Base-by-base conservation (phyloP, 441 rosid species). In the Corymbia citriodora region DNA sequence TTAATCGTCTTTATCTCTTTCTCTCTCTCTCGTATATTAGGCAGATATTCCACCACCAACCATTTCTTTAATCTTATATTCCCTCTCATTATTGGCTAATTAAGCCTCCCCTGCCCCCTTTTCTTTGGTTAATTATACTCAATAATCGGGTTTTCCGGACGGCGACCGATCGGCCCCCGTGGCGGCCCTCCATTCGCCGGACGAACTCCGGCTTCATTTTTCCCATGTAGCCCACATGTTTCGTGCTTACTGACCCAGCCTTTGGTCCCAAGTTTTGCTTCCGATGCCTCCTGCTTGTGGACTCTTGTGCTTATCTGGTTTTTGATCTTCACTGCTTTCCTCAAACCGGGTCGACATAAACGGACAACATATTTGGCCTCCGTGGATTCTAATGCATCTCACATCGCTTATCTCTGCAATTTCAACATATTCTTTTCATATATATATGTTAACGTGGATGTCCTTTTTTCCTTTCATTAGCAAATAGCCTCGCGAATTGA, bases 351-450 rank as follows among this genome's bases (percentile, higher is more conserved):
- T 27, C 14, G 3, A 61, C 31, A 13, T 13, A 61, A 27, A 27
- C 5, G 2, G 17, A 61, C 12, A 61, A 29, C 1, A 4, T 29
- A 2, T 12, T 1, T 4, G 70, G 12, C 31, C 3, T 63, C 6
- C 15, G 29, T 27, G 16, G 9, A 2, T 63, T 12, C 29, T 29
- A 12, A 63, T 29, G 31, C 7, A 6, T 63, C 33, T 1, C 36
- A 16, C 5, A 16, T 9, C 21, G 2, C 45, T 68, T 5, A 5
- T 68, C 0, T 1, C 0, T 1, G 1, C 10, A 33, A 3, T 9
- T 33, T 17, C 16, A 7, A 19, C 8, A 9, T 55, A 19, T 55
- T 18, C 59, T 55, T 6, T 19, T 1, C 18, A 14, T 55, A 17
- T 16, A 18, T 7, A 23, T 55, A 5, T 19, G 45, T 40, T 40